Conservation (phyloP, 768 basidiomycete species). For the Mycena chlorophos region DNA sequence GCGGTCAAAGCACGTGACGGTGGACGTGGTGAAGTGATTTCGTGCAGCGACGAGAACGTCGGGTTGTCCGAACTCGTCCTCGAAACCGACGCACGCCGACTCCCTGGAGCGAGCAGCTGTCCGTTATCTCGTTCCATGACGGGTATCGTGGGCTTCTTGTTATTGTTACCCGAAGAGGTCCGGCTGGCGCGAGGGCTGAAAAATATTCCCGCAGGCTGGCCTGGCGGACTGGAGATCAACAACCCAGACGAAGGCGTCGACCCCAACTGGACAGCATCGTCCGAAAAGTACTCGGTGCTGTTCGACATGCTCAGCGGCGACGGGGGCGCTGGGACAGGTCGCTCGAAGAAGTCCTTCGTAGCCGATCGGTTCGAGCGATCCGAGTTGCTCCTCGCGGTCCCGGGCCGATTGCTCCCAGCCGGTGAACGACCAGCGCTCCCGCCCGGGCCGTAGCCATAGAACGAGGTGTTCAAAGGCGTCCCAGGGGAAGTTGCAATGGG, state of each 20-base stretch:
- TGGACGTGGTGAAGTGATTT: slow-evolving; percentile 22
- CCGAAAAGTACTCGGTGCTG: slow-evolving; percentile 75
- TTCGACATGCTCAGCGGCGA: slow-evolving; percentile 75
- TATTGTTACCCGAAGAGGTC: neutral
- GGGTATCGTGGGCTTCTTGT: slow-evolving; percentile 34
- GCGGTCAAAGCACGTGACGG: no score
- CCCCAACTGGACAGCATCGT: slow-evolving; percentile 68
- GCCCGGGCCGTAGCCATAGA: slow-evolving; percentile 40
- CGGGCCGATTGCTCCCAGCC: slow-evolving; percentile 44
- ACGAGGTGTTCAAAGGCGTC: slow-evolving; percentile 55
- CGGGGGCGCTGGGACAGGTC: slow-evolving; percentile 48
- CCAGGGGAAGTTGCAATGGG: slow-evolving; percentile 94
- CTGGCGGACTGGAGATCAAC: slow-evolving; percentile 90
- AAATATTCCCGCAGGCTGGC: slow-evolving; percentile 92
- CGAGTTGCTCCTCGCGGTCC: slow-evolving; percentile 56
- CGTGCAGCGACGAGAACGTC: slow-evolving; percentile 38
- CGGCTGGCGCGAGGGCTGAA: slow-evolving; percentile 75
- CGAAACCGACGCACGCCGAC: slow-evolving; percentile 28
- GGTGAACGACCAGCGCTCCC: slow-evolving; percentile 34
- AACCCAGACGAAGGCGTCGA: slow-evolving; percentile 81
- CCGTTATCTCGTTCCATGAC: slow-evolving; percentile 51
- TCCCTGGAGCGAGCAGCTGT: slow-evolving; percentile 33
- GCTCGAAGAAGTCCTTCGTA: slow-evolving; percentile 43
- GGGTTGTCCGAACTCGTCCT: slow-evolving; percentile 26
- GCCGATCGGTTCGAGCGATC: slow-evolving; percentile 62